Evolutionary conservation across 129 eudicot genomes (phyloP).

Genomic region (Arctium minus): DNA sequence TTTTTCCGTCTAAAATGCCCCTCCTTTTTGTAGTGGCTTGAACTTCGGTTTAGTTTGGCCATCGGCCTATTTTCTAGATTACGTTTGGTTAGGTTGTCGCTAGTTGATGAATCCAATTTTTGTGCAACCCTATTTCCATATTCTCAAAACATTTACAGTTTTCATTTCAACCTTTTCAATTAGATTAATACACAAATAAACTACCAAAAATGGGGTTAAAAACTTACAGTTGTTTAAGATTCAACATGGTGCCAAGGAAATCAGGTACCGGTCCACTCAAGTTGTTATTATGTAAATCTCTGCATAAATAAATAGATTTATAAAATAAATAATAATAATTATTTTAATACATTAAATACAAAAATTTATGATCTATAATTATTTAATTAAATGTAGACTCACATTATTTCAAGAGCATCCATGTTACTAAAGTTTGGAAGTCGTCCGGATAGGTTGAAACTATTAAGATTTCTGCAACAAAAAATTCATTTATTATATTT

Average conservation of each 20-base stretch:
- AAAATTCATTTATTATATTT: not conserved
- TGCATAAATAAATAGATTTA: constrained; percentile 18
- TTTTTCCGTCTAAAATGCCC: too few relatives aligned
- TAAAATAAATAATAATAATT: not conserved
- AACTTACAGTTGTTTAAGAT: constrained; percentile 60
- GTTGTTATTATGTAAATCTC: constrained; percentile 68
- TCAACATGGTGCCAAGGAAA: constrained; percentile 51
- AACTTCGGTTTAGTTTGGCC: not conserved
- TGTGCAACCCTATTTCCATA: not conserved
- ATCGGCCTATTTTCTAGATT: too few relatives aligned
- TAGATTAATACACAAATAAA: not conserved
- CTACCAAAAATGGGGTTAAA: not conserved
- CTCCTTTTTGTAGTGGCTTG: too few relatives aligned
- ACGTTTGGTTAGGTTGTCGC: too few relatives aligned
- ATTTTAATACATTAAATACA: not conserved
- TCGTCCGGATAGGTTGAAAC: constrained; percentile 48
- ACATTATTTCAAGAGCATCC: constrained; percentile 67
- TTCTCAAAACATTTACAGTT: not conserved
- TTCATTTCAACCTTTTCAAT: not conserved
- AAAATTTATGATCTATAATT: not conserved
- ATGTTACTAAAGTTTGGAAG: constrained; percentile 72
- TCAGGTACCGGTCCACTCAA: constrained; percentile 50
- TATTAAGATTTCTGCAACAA: constrained; percentile 39
- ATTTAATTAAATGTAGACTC: not conserved
- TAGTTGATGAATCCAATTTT: not conserved